Percentiles rank a stretch among this genome's conserved stretches.
Evolutionary conservation across 768 basidiomycete species (phyloP).

Genomic region (Mycena haematopus): DNA sequence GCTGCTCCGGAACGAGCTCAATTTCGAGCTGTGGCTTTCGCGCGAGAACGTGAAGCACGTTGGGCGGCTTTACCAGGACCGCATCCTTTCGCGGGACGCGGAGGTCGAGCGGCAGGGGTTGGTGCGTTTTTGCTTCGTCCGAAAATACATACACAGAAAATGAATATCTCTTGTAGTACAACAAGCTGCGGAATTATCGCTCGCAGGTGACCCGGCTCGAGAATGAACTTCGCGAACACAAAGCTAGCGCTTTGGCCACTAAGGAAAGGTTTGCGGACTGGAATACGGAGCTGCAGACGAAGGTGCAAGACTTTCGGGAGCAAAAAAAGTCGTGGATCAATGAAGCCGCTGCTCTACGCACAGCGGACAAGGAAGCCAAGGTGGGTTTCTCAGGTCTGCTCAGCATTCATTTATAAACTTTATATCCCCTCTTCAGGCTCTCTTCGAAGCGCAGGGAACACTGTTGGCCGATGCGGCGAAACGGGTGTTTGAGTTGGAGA

Average conservation of each 20-base stretch:
- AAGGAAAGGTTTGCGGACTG: constrained; percentile 85
- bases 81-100: constrained; percentile 72
- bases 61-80: constrained; percentile 78
- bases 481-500: constrained; percentile 75
- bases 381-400: constrained; percentile 42
- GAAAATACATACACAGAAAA: background rate
- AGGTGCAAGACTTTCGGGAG: constrained; percentile 74
- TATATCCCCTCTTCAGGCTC: constrained; percentile 49
- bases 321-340: constrained; percentile 80
- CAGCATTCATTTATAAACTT: background rate
- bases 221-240: constrained; percentile 73
- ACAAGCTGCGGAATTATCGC: constrained; percentile 81
- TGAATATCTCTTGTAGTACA: constrained; percentile 57
- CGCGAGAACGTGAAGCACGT: constrained; percentile 84
- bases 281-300: constrained; percentile 82
- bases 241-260: constrained; percentile 70
- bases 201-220: constrained; percentile 70
- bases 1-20: constrained; percentile 79
- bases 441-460: constrained; percentile 71
- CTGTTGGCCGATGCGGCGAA: constrained; percentile 72
- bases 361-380: constrained; percentile 73
- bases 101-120: constrained; percentile 84
- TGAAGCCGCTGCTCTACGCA: constrained; percentile 72
- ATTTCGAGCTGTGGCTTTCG: constrained; percentile 85
- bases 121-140: constrained; percentile 49